phyloP scores from a whole-genome alignment of 2,329 filamentous ascomycete species.

The Cryphonectria carpinicola region DNA sequence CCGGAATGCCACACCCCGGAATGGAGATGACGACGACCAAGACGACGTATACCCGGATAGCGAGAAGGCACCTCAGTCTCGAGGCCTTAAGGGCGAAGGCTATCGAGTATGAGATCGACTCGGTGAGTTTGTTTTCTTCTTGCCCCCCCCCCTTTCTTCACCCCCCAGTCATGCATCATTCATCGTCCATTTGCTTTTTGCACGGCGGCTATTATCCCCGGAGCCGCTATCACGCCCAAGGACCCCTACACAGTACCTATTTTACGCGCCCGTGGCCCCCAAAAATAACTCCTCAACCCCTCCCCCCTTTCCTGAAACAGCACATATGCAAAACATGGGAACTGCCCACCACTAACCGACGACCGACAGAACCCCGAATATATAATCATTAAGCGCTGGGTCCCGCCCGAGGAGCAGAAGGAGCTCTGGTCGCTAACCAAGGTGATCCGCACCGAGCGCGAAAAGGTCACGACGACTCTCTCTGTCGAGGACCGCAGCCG shows the following conservation, averaged over 20 bases:
- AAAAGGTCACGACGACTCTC: slow-evolving; percentile 46
- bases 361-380: slow-evolving; percentile 64
- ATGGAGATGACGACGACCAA: slow-evolving; percentile 20
- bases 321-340: neutral
- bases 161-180: neutral
- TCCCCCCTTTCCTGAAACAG: neutral
- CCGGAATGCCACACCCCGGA: neutral
- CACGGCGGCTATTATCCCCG: neutral
- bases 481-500: slow-evolving; percentile 49
- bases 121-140: slow-evolving; percentile 47
- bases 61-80: slow-evolving; percentile 62
- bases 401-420: slow-evolving; percentile 72
- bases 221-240: neutral
- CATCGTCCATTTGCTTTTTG: neutral
- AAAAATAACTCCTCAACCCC: too few species aligned
- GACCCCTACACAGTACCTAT: neutral
- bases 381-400: slow-evolving; percentile 74
- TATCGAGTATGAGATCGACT: slow-evolving; percentile 62
- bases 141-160: neutral
- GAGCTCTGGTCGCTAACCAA: slow-evolving; percentile 73
- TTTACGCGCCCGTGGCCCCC: neutral
- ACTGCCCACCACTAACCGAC: slow-evolving; percentile 22
- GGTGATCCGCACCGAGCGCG: slow-evolving; percentile 61
- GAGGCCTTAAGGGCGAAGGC: slow-evolving; percentile 61
- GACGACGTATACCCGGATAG: slow-evolving; percentile 66